Percentiles rank a stretch among this genome's conserved stretches.
phyloP scores from a whole-genome alignment of 129 eudicot genomes.

The Helianthus tuberosus region DNA sequence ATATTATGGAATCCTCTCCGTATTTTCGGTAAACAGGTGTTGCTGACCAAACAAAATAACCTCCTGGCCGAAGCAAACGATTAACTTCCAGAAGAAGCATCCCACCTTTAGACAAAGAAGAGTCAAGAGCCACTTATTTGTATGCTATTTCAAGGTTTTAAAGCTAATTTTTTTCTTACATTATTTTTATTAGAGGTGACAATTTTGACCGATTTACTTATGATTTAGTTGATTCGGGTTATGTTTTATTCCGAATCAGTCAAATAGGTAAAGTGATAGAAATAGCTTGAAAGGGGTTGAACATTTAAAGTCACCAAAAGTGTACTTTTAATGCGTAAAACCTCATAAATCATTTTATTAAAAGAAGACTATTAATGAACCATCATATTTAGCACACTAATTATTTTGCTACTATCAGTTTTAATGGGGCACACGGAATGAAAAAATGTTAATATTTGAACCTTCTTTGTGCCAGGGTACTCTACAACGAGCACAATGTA shows the following conservation, averaged over 20 bases:
- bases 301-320: slow-evolving; percentile 3
- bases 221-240: neutral
- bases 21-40: slow-evolving; percentile 89
- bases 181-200: neutral
- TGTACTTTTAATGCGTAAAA: neutral
- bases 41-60: slow-evolving; percentile 89
- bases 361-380: neutral
- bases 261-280: neutral
- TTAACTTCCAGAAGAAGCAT: slow-evolving; percentile 78
- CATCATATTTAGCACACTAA: neutral
- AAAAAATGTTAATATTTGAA: slow-evolving; percentile 22
- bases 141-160: slow-evolving; percentile 6
- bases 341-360: neutral
- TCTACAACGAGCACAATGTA: slow-evolving; percentile 87
- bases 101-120: slow-evolving; percentile 55
- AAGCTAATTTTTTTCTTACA: slow-evolving; percentile 9
- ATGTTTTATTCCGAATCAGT: neutral
- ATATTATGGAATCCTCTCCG: slow-evolving; percentile 75
- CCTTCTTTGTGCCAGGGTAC: slow-evolving; percentile 93
- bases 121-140: slow-evolving; percentile 17
- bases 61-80: slow-evolving; percentile 90
- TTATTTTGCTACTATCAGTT: slow-evolving; percentile 3
- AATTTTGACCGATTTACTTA: neutral
- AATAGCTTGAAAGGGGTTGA: slow-evolving; percentile 1
- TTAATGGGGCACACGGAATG: neutral